phyloP scores from a whole-genome alignment of 1,284 basidiomycete species.

The Tremellales sp. region DNA sequence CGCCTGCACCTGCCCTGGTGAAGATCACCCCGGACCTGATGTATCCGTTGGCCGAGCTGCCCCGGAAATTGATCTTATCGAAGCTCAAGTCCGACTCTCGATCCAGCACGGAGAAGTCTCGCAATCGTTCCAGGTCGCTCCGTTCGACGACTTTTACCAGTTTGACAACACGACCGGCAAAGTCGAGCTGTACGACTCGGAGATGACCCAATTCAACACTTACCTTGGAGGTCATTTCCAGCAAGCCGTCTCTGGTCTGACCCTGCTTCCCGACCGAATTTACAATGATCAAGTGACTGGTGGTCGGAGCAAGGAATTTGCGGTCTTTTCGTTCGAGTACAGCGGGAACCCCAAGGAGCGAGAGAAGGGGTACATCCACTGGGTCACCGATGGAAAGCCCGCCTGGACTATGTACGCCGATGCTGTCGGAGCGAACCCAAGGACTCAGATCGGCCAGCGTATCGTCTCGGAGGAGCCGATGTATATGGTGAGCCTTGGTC shows the following conservation, averaged over 20 bases:
- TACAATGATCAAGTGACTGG: slow-evolving; percentile 15
- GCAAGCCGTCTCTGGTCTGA: slow-evolving; percentile 64
- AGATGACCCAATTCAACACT: slow-evolving; percentile 61
- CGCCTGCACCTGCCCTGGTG: slow-evolving; percentile 54
- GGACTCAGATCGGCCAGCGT: slow-evolving; percentile 56
- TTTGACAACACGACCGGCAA: slow-evolving; percentile 54
- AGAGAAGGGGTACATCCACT: slow-evolving; percentile 59
- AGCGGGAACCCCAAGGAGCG: slow-evolving; percentile 57
- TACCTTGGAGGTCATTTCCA: slow-evolving; percentile 76
- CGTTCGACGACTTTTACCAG: slow-evolving; percentile 64
- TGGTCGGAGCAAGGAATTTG: slow-evolving; percentile 23
- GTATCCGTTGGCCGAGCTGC: slow-evolving; percentile 55
- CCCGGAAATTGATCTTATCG: slow-evolving; percentile 66
- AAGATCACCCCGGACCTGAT: slow-evolving; percentile 63
- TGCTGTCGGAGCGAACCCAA: slow-evolving; percentile 57
- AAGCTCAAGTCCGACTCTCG: slow-evolving; percentile 52
- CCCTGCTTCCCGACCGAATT: slow-evolving; percentile 54
- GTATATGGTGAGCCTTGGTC: slow-evolving; percentile 48
- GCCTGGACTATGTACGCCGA: slow-evolving; percentile 55
- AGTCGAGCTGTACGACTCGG: slow-evolving; percentile 29
- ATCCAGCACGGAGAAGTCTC: slow-evolving; percentile 20
- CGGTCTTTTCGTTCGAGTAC: slow-evolving; percentile 65
- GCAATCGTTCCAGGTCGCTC: slow-evolving; percentile 35
- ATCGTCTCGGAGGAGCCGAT: slow-evolving; percentile 71
- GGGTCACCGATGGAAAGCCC: slow-evolving; percentile 58